phyloP scores from a whole-genome alignment of 108 stramenopile genomes.

The Cyclotella choctawhatcheeana region DNA sequence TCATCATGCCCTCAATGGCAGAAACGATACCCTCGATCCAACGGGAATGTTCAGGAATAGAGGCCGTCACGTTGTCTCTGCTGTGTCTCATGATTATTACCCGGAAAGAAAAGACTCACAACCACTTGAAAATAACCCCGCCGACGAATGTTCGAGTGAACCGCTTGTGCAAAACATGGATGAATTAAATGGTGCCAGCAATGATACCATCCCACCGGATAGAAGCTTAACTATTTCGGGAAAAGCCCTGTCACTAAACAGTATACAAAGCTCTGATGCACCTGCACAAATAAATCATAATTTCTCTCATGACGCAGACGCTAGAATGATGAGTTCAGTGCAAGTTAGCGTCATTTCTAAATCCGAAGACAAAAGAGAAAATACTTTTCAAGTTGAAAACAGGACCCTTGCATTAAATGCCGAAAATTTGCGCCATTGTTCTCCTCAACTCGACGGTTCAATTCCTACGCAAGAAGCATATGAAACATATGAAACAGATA shows the following conservation, averaged over 20 bases:
- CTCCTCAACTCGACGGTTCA: not conserved
- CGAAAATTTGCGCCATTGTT: not conserved
- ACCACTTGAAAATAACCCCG: not conserved
- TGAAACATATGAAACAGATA: constrained; percentile 16
- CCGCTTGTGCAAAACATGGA: not conserved
- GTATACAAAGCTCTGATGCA: not conserved
- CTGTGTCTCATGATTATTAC: not conserved
- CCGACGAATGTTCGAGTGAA: not conserved
- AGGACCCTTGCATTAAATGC: too few species aligned
- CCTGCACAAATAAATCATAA: not conserved
- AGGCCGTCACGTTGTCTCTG: constrained; percentile 40
- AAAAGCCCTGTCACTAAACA: not conserved
- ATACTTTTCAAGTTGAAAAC: too few species aligned
- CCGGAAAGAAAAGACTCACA: not conserved
- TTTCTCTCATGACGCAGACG: too few species aligned
- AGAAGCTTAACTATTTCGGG: not conserved
- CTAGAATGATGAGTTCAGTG: too few species aligned
- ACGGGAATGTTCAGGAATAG: constrained; percentile 56
- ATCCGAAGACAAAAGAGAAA: too few species aligned
- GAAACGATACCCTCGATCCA: constrained; percentile 45
- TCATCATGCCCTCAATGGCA: too few species aligned
- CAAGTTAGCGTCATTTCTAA: too few species aligned
- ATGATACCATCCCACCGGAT: not conserved
- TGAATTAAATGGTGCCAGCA: not conserved
- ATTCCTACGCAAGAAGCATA: not conserved